Percentiles rank a stretch among this genome's conserved stretches.
Evolutionary conservation across 2,329 filamentous ascomycete species (phyloP).

Genomic region (Penicillium sp.): DNA sequence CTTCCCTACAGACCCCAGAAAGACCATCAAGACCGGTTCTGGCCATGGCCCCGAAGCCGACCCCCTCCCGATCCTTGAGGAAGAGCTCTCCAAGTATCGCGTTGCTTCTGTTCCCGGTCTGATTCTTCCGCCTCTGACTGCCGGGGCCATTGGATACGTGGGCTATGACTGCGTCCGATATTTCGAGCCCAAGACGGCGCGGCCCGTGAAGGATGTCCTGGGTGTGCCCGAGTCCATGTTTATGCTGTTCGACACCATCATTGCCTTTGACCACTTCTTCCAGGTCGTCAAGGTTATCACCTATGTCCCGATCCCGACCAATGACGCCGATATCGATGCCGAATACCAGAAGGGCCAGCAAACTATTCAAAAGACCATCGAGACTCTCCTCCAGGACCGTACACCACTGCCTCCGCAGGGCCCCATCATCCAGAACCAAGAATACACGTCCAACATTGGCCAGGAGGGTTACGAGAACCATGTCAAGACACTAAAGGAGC

Average conservation of each 20-base stretch:
- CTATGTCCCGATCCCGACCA: conserved; percentile 68
- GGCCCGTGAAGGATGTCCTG: conserved; percentile 81
- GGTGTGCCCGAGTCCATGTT: conserved; percentile 90
- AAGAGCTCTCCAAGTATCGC: conserved; percentile 70
- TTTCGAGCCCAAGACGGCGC: conserved; percentile 94
- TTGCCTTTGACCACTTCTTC: conserved; percentile 93
- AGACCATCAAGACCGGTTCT: conserved; percentile 80
- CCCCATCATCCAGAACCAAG: conserved; percentile 65
- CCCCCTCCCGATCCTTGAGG: conserved; percentile 75
- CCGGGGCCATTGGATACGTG: conserved; percentile 92
- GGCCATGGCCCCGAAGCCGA: conserved; percentile 81
- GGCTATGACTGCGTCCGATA: conserved; percentile 97
- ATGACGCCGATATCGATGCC: conserved; percentile 55
- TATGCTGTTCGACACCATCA: conserved; percentile 92
- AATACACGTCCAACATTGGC: conserved; percentile 91
- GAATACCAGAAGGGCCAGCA: conserved; percentile 66
- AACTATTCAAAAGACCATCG: conserved; percentile 63
- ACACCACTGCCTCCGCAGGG: conserved; percentile 72
- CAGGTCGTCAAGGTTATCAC: conserved; percentile 91
- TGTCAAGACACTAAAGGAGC: conserved; percentile 78
- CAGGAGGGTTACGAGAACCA: conserved; percentile 84
- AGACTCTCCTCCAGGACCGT: conserved; percentile 67
- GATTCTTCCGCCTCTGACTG: conserved; percentile 77
- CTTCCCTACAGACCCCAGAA: conserved; percentile 53
- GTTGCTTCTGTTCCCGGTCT: conserved; percentile 80